Conservation (phyloP, 208 protist genomes). For the Strigomonas galati region DNA sequence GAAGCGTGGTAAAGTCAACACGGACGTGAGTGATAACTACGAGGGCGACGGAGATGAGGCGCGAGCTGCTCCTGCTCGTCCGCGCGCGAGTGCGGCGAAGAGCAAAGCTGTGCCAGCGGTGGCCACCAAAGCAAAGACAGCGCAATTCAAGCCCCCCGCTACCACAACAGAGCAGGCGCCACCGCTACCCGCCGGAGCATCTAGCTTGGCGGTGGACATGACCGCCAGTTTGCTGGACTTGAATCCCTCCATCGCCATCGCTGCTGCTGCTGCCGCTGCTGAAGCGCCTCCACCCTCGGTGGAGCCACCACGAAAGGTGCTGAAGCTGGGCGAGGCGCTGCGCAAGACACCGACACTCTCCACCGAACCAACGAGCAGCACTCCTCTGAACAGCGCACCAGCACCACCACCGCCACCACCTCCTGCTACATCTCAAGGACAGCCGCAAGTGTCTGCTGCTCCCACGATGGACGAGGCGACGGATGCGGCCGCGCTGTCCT, state of each 20-base stretch:
- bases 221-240: too few species aligned
- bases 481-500: constrained; percentile 12
- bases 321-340: too few species aligned
- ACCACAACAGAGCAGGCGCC: too few species aligned
- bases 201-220: too few species aligned
- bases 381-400: not conserved
- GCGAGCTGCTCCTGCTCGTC: not conserved
- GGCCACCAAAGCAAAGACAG: too few species aligned
- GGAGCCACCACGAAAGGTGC: not conserved
- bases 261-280: not conserved
- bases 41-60: not conserved
- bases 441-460: not conserved
- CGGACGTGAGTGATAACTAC: not conserved
- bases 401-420: not conserved
- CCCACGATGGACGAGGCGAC: not conserved
- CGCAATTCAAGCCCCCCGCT: too few species aligned
- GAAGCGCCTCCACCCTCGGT: not conserved
- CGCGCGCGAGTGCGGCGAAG: constrained; percentile 8
- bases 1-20: constrained; percentile 8
- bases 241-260: too few species aligned
- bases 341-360: not conserved
- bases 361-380: not conserved
- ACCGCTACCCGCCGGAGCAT: too few species aligned
- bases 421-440: not conserved
- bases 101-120: too few species aligned